A percentile compares a stretch with the other conserved stretches of the same genome.
phyloP scores from a whole-genome alignment of 495 filamentous ascomycete species.

The Cercophora newfieldiana region DNA sequence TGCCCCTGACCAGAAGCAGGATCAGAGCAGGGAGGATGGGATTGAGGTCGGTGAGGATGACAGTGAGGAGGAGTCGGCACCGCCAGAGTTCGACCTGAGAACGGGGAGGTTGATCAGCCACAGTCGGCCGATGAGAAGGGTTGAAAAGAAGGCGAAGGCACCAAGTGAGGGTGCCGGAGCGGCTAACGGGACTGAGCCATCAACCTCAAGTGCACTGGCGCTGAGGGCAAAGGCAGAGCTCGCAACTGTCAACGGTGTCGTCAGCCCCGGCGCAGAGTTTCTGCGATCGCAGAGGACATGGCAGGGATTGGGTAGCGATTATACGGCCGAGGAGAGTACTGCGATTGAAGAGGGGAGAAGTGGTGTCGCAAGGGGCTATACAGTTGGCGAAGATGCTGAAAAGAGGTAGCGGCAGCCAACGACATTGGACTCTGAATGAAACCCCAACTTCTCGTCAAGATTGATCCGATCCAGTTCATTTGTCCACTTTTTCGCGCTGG shows the following conservation, averaged over 20 bases:
- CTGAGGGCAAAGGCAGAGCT: slow-evolving; percentile 68
- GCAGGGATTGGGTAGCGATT: slow-evolving; percentile 91
- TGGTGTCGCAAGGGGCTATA: slow-evolving; percentile 90
- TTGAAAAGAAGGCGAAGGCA: slow-evolving; percentile 9
- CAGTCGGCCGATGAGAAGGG: slow-evolving; percentile 70
- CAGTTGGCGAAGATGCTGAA: slow-evolving; percentile 59
- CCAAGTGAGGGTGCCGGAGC: slow-evolving; percentile 18
- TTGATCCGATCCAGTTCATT: too few species aligned
- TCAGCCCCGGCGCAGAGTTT: slow-evolving; percentile 90
- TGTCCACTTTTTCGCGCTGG: too few species aligned
- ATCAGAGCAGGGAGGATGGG: neutral
- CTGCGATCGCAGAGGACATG: slow-evolving; percentile 81
- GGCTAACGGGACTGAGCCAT: slow-evolving; percentile 17
- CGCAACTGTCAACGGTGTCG: slow-evolving; percentile 71
- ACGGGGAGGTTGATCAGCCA: slow-evolving; percentile 84
- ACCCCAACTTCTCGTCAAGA: too few species aligned
- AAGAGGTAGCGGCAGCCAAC: slow-evolving; percentile 36
- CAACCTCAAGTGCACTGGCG: slow-evolving; percentile 48
- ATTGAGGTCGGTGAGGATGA: slow-evolving; percentile 19
- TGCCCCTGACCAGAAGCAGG: slow-evolving; percentile 9
- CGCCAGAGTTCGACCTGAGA: slow-evolving; percentile 89
- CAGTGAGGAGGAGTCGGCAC: slow-evolving; percentile 53
- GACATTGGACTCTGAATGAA: too few species aligned
- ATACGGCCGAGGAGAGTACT: slow-evolving; percentile 64
- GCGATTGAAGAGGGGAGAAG: slow-evolving; percentile 78